Evolutionary conservation across 169 alveolate species (phyloP), one percentile per base, ranked within the genome.

Genomic region (Plasmodium gaboni): DNA sequence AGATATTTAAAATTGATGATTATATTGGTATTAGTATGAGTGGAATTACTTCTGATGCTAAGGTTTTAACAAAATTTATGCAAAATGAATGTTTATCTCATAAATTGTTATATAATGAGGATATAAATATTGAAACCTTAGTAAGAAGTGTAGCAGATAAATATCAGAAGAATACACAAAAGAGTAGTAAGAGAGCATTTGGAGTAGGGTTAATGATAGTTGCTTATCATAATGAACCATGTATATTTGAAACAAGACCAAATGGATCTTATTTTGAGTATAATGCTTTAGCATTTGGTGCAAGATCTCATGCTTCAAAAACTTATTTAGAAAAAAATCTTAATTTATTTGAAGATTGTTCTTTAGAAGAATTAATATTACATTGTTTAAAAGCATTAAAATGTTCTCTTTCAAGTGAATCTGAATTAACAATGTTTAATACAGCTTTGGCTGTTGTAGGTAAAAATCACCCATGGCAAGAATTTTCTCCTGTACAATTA

Each of bases 1-100:
- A 98, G 88, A 91, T 98, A 55, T 98, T 97, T 93, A 96, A 97
- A 76, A 96, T 98, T 50, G 99, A 98, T 88, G 98, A 97, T 88
- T 98, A 98, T 74, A 95, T 98, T 69, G 99, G 99, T 24, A 98
- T 98, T 38, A 99, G 99, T 4, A 97, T 98, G 95, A 98, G 99
- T 19, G 99, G 99, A 24, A 94, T 98, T 38, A 98, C 99, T 24
- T 99, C 99, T n/a, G 99, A 98, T 91, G 99, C 99, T 3, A 94
- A 98, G 91, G 95, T 92, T 64, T 92, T 95, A 51, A 92, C 93
- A 50, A 76, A 90, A 65, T 93, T 70, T 60, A 94, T 94, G 97
- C 76, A 96, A 74, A 98, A 94, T 83, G 99, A 98, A 94, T 98
- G 99, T 93, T 94, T 98, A 61, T 96, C 97, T 65, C 97, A 98